Percentiles rank a stretch among this genome's conserved stretches.
Conservation (phyloP, 2,329 filamentous ascomycete species). For the Aspergillus quadricinctus region DNA sequence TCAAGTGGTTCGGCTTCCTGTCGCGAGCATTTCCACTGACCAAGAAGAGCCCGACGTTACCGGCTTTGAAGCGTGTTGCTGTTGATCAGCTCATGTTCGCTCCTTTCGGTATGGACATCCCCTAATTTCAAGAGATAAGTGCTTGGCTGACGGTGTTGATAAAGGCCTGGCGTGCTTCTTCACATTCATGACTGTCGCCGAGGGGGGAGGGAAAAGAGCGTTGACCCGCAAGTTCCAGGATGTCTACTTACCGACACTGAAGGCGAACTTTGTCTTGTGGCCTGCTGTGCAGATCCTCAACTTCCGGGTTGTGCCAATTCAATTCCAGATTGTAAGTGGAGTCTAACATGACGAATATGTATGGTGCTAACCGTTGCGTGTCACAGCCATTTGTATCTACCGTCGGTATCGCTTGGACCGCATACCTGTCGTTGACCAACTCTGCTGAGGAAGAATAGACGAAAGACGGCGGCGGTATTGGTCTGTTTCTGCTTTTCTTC, state of each 20-base stretch:
- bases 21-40: conserved; percentile 78
- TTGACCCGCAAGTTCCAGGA: conserved; percentile 82
- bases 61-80: conserved; percentile 83
- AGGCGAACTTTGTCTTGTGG: conserved; percentile 95
- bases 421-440: conserved; percentile 90
- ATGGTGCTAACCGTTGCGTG: conserved; percentile 1
- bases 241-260: conserved; percentile 88
- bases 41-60: conserved; percentile 66
- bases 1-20: conserved; percentile 91
- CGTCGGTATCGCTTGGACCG: conserved; percentile 94
- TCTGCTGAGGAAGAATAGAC: conserved; percentile 65
- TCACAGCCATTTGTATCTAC: conserved; percentile 88
- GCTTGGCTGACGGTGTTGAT: conserved; percentile 5
- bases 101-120: conserved; percentile 61
- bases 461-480: not conserved
- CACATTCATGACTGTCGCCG: conserved; percentile 90
- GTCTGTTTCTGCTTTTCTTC: not conserved
- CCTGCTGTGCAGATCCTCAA: conserved; percentile 94
- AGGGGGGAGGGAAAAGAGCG: conserved; percentile 80
- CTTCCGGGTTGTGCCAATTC: conserved; percentile 89
- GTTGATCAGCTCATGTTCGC: conserved; percentile 93
- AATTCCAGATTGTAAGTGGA: conserved; percentile 84
- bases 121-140: conserved; percentile 2
- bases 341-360: not conserved
- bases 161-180: conserved; percentile 80